phyloP scores from a whole-genome alignment of 2,329 filamentous ascomycete genomes.

The Rachicladosporium sp. region DNA sequence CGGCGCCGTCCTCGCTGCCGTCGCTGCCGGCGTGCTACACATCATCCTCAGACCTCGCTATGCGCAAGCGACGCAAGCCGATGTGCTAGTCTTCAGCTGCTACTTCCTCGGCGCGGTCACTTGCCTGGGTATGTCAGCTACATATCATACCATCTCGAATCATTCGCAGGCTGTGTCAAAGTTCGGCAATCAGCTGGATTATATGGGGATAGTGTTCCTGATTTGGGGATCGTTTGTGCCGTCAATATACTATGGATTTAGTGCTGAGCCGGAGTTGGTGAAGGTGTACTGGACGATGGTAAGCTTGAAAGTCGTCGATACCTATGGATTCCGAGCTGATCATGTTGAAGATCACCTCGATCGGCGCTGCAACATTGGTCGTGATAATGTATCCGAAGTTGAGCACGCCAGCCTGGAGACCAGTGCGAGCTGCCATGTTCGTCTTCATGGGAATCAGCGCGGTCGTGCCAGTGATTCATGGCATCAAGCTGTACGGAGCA shows the following conservation, averaged over 20 bases:
- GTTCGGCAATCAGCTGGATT: conserved; percentile 88
- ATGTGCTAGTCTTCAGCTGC: conserved; percentile 61
- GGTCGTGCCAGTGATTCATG: conserved; percentile 71
- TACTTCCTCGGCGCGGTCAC: conserved; percentile 57
- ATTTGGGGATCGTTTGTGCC: conserved; percentile 90
- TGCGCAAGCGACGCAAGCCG: conserved; percentile 44
- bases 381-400: conserved; percentile 75
- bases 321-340: neutral
- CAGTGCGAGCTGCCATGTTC: conserved; percentile 82
- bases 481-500: conserved; percentile 54
- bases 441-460: conserved; percentile 75
- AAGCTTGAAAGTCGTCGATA: conserved; percentile 16
- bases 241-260: conserved; percentile 77
- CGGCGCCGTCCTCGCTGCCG: conserved; percentile 49
- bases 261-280: conserved; percentile 54
- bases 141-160: conserved; percentile 74
- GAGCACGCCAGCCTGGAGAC: conserved; percentile 69
- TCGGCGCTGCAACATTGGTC: conserved; percentile 65
- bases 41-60: conserved; percentile 52
- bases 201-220: conserved; percentile 80
- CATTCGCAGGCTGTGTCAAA: conserved; percentile 67
- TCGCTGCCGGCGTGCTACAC: conserved; percentile 43
- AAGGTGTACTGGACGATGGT: conserved; percentile 65
- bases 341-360: conserved; percentile 54
- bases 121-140: conserved; percentile 43